Evolutionary conservation across 352 stramenopile species (phyloP), one percentile per base, ranked within the genome.

Genomic region (Phytophthora sp.): DNA sequence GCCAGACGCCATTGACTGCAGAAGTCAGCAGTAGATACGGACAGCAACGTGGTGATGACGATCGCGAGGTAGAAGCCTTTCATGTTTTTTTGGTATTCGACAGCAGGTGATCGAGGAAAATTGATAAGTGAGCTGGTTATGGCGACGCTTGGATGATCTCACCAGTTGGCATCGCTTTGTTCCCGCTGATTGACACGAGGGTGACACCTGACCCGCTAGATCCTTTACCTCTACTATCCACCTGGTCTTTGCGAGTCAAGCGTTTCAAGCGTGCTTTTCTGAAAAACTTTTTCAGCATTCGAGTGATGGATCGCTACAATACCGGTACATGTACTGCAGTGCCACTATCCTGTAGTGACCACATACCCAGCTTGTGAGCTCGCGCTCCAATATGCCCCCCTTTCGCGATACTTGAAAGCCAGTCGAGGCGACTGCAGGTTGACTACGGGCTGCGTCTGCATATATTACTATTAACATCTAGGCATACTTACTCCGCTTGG

Each of bases 1-100:
- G 47, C 46, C 16, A 63, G 46, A 36, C 54, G 66, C 70, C 70
- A 79, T 44, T 65, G 57, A 30, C 33, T 27, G 31, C 51, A 68
- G 30, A 57, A 49, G 24, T 69, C 60, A 33, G 60, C 60, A 5
- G 52, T 5, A 21, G 61, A 69, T 33, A 69, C 53, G 18, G 60
- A 57, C 41, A 68, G 52, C 31, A 68, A 55, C 5, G 41, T 41
- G 24, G 60, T 35, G 44, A 66, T 30, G 39, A 66, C 20, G 38
- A 69, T 4, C 0, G 33, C 33, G 42, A 69, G 23, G 21, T 53
- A 52, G 7, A 31, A 16, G 35, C 31, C 54, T 45, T 54, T 57
- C 21, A 31, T 44, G n/a, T 21, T 46, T 58, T 60, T n/a, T n/a
- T 68, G 42, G 33, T 57, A 33, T 50, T 61, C 59, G 59, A 49